These are phyloP conservation scores for Leccinum pellstonianum DNA, from an alignment of 768 basidiomycete species.

Conservation along the genomic window DNA sequence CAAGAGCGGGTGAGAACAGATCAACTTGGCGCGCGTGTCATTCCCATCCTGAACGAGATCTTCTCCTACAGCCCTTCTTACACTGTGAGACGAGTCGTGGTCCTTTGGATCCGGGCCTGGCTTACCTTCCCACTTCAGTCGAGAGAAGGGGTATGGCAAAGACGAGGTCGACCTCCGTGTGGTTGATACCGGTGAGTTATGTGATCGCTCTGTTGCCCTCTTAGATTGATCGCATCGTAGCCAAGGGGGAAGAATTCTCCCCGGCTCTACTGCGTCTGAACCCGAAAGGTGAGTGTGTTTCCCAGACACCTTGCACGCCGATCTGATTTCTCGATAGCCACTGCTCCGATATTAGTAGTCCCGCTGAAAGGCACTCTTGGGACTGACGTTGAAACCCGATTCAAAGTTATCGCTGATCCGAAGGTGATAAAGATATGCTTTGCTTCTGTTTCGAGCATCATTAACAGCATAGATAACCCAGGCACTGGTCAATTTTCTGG, in stretches of 20 bases:
- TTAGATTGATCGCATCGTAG: slow-evolving; percentile 41
- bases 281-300: slow-evolving; percentile 52
- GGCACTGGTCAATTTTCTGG: slow-evolving; percentile 78
- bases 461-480: slow-evolving; percentile 29
- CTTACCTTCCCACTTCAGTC: slow-evolving; percentile 29
- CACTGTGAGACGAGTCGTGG: slow-evolving; percentile 44
- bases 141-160: slow-evolving; percentile 80
- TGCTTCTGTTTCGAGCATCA: background rate
- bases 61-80: slow-evolving; percentile 44
- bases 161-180: slow-evolving; percentile 72
- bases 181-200: slow-evolving; percentile 58
- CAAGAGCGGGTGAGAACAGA: slow-evolving; percentile 51
- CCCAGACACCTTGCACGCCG: slow-evolving; percentile 6
- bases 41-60: background rate
- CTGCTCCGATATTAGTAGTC: slow-evolving; percentile 82
- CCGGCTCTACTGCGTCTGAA: slow-evolving; percentile 77
- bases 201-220: background rate
- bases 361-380: slow-evolving; percentile 72
- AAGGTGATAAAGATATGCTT: slow-evolving; percentile 40
- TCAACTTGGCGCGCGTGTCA: background rate
- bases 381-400: slow-evolving; percentile 70
- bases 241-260: slow-evolving; percentile 76
- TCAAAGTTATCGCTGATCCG: slow-evolving; percentile 75
- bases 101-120: background rate
- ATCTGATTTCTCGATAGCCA: slow-evolving; percentile 44